Evolutionary conservation across 2,329 filamentous ascomycete species (phyloP).

Genomic region (Tolypocladium tropicale): DNA sequence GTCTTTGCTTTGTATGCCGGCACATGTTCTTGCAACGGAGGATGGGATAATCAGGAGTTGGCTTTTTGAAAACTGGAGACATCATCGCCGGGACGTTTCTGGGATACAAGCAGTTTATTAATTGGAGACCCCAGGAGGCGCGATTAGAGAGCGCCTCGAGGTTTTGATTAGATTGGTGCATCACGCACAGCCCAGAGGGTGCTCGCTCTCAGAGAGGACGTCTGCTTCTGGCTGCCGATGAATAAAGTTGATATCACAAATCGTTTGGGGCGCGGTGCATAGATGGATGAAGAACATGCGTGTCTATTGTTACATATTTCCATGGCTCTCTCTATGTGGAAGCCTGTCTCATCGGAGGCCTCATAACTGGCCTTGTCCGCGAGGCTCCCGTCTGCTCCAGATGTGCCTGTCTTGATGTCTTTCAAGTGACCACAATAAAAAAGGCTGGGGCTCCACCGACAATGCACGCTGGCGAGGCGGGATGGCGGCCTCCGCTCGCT

Average conservation of each 20-base stretch:
- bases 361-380: background rate
- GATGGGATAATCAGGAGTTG: slow-evolving; percentile 9
- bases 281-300: background rate
- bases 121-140: background rate
- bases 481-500: background rate
- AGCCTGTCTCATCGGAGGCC: background rate
- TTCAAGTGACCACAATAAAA: too few relatives aligned
- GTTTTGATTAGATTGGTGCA: background rate
- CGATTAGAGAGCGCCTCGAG: background rate
- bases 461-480: background rate
- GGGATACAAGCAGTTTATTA: slow-evolving; percentile 5
- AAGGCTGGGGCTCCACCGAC: too few relatives aligned
- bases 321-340: background rate
- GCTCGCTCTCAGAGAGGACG: background rate
- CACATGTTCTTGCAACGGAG: slow-evolving; percentile 1
- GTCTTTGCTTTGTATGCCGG: background rate
- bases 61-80: slow-evolving; percentile 8
- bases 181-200: background rate
- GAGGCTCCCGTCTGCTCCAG: background rate
- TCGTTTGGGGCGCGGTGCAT: background rate
- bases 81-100: slow-evolving; percentile 2
- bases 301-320: background rate
- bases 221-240: background rate
- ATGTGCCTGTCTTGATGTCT: background rate
- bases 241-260: background rate